A percentile compares a stretch with the other conserved stretches of the same genome.
Conservation (phyloP, 371 early-diverging fungal species). For the Parasitella parasitica region DNA sequence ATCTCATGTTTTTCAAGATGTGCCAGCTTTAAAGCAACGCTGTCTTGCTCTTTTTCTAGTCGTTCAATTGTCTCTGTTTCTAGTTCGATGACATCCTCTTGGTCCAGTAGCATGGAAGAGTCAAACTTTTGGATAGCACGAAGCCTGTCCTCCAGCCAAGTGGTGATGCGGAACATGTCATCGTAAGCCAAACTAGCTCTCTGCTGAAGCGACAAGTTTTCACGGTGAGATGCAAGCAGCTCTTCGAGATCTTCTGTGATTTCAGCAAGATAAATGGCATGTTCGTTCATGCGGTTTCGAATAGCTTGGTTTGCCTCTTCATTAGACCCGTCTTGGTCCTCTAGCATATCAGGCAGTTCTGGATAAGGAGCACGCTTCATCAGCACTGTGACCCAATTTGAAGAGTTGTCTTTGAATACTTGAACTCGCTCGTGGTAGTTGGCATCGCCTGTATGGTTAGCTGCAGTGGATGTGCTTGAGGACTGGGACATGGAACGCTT, state of each 20-base stretch:
- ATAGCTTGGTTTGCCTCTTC: conserved; percentile 14
- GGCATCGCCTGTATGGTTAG: neutral
- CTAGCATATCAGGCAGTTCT: conserved; percentile 2
- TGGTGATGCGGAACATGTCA: conserved; percentile 36
- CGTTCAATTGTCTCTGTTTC: conserved; percentile 31
- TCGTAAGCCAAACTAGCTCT: conserved; percentile 38
- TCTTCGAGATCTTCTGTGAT: conserved; percentile 35
- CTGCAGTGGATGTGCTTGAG: neutral
- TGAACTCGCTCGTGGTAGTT: conserved; percentile 25
- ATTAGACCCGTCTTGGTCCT: conserved; percentile 16
- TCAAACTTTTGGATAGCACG: conserved; percentile 26
- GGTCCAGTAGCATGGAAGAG: conserved; percentile 12
- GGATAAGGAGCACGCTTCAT: conserved; percentile 34
- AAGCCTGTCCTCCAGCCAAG: conserved; percentile 43
- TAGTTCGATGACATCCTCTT: conserved; percentile 14
- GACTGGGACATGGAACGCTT: conserved; percentile 19
- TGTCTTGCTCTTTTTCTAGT: conserved; percentile 32
- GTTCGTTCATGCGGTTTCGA: conserved; percentile 20
- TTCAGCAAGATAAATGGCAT: conserved; percentile 23
- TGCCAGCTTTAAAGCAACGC: conserved; percentile 20
- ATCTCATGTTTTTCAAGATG: conserved; percentile 37
- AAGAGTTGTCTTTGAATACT: conserved; percentile 36
- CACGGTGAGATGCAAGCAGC: conserved; percentile 35
- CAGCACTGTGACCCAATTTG: conserved; percentile 33
- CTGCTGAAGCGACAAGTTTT: conserved; percentile 39